Evolutionary conservation across 2,329 filamentous ascomycete species (phyloP).

Genomic region (Aspergillus melleus): DNA sequence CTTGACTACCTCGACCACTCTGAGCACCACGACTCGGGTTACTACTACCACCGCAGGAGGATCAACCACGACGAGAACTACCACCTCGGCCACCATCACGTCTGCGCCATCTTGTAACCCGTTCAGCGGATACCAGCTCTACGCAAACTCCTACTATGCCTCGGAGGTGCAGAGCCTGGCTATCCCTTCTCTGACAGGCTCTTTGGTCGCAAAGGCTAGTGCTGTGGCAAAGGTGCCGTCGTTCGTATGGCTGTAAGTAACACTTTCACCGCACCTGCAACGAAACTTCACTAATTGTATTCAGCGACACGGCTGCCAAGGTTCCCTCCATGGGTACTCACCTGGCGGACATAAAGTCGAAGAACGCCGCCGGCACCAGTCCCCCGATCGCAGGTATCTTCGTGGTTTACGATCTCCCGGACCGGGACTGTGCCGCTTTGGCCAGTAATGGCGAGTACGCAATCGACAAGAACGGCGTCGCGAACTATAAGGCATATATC

Average conservation of each 20-base stretch:
- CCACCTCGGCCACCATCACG: background rate
- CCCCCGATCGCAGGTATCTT: conserved; percentile 52
- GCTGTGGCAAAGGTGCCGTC: conserved; percentile 53
- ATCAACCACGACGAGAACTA: background rate
- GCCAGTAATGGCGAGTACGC: conserved; percentile 64
- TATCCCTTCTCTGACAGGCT: conserved; percentile 61
- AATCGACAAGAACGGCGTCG: conserved; percentile 53
- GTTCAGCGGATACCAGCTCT: conserved; percentile 51
- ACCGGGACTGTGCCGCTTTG: conserved; percentile 63
- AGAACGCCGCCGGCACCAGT: conserved; percentile 51
- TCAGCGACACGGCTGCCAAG: conserved; percentile 49
- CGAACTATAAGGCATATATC: conserved; percentile 56
- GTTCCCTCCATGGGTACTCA: conserved; percentile 51
- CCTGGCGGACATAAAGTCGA: conserved; percentile 48
- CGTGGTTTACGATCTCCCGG: conserved; percentile 64
- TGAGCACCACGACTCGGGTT: background rate
- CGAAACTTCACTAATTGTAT: background rate
- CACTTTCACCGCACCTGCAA: background rate
- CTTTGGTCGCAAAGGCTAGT: conserved; percentile 52
- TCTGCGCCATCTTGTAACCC: conserved; percentile 47
- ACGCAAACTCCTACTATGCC: conserved; percentile 55
- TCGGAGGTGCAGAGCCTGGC: conserved; percentile 56
- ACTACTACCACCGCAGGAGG: background rate
- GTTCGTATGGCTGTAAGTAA: conserved; percentile 54
- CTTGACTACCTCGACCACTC: background rate